Evolutionary conservation across 805 yeast genomes (phyloP), one percentile per base, ranked within the genome.

Genomic region (Monosporozyma solicola): DNA sequence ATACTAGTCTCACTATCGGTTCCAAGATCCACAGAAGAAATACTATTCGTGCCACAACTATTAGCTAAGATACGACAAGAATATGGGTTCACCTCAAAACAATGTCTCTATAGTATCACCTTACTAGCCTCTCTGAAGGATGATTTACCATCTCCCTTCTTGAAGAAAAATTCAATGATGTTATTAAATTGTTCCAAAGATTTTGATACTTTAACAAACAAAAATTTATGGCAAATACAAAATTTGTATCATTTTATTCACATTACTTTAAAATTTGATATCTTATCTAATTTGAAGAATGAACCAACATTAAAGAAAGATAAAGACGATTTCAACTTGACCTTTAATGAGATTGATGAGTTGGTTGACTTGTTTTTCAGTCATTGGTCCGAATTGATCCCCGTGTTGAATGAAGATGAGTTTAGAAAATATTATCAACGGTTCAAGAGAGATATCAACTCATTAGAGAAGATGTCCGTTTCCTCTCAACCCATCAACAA

Each of bases 11-110:
- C 92, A 0, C 76, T 85, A 55, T 79, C 92, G 0, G 77, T 84
- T 9, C 94, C 92, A 6, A 72, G 94, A 62, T 79, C 86, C 16
- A 85, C 92, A 0, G 91, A 84, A 59, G 94, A 86, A 63, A 85
- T 89, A 0, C 69, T 86, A 44, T 84, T 85, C 59, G 80, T 84
- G 39, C 92, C 94, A 0, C 81, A 87, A 7, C 67, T 86, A 49
- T 69, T 86, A 54, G 86, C 89, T 5, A 78, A 81, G 53, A 75
- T 86, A 49, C 84, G 88, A 54, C 82, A 82, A 59, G 79, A 76
- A 1, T 85, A 82, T 66, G 92, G 94, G 0, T 83, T 83, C 64
- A 78, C 80, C 50, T 83, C 89, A 1, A 81, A 79, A 56, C 83
- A 87, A 1, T 83, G 89, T n/a, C 73, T 81, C 13, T 70, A 82